Conservation (phyloP, 441 rosid genomes). For the Erysimum pusillum region DNA sequence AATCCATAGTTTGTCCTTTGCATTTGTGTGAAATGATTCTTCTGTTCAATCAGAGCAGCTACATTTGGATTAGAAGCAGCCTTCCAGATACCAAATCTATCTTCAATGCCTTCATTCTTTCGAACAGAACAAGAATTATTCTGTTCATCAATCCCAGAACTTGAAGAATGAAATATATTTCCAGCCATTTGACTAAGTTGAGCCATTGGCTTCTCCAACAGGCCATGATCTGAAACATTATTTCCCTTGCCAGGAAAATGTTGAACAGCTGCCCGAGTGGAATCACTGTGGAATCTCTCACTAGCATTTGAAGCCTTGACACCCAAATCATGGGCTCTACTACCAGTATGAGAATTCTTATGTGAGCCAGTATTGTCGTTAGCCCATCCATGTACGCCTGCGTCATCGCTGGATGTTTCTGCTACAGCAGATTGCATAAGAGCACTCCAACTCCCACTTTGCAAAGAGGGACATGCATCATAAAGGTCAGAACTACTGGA, state of each 20-base stretch:
- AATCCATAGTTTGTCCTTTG: slow-evolving; percentile 50
- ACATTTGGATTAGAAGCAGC: slow-evolving; percentile 54
- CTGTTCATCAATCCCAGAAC: slow-evolving; percentile 52
- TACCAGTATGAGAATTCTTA: slow-evolving; percentile 15
- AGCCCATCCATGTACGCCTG: slow-evolving; percentile 27
- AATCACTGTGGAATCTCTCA: slow-evolving; percentile 53
- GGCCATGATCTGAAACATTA: slow-evolving; percentile 56
- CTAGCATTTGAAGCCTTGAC: slow-evolving; percentile 51
- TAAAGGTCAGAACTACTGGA: slow-evolving; percentile 57
- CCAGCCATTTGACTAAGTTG: slow-evolving; percentile 56
- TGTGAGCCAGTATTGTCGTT: slow-evolving; percentile 13
- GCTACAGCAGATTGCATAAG: slow-evolving; percentile 78
- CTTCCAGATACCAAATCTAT: slow-evolving; percentile 58
- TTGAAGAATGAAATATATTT: slow-evolving; percentile 51
- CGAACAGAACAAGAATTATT: slow-evolving; percentile 45
- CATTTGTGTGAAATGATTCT: slow-evolving; percentile 37
- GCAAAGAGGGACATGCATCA: slow-evolving; percentile 71
- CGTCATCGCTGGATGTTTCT: slow-evolving; percentile 44
- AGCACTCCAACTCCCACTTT: slow-evolving; percentile 99
- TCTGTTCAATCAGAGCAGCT: slow-evolving; percentile 49
- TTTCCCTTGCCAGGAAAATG: slow-evolving; percentile 53
- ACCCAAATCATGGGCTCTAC: slow-evolving; percentile 24
- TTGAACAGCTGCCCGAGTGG: slow-evolving; percentile 53
- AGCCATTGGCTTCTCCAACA: slow-evolving; percentile 54
- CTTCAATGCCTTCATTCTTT: slow-evolving; percentile 52